Evolutionary conservation across 805 yeast genomes (phyloP).

Genomic region (Kluyveromyces nonfermentans): DNA sequence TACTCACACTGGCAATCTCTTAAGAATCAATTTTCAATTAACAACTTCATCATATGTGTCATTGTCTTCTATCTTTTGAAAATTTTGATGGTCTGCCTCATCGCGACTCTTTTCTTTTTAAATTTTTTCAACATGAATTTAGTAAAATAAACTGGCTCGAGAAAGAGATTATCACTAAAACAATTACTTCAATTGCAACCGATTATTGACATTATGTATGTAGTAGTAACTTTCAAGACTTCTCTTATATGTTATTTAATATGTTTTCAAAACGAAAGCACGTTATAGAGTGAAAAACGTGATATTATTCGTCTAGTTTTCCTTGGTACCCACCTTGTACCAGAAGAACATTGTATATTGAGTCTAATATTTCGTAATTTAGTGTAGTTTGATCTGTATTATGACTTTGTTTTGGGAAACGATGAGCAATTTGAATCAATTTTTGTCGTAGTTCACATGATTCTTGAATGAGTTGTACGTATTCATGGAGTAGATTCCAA

Average conservation of each 20-base stretch:
- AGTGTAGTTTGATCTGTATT: not conserved
- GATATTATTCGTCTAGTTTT: not conserved
- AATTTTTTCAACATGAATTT: too few species aligned
- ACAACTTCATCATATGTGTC: not conserved
- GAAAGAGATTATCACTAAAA: too few species aligned
- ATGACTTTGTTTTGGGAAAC: not conserved
- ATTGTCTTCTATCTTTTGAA: not conserved
- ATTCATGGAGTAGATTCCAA: conserved; percentile 10
- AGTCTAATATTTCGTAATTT: not conserved
- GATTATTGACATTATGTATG: too few species aligned
- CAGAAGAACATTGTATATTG: conserved; percentile 1
- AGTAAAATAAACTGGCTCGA: not conserved
- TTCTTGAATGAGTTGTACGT: conserved; percentile 10
- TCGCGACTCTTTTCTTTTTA: conserved; percentile 4
- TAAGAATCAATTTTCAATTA: not conserved
- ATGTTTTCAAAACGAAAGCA: too few species aligned
- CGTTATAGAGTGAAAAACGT: too few species aligned
- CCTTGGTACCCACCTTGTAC: conserved; percentile 3
- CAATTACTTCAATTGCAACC: too few species aligned
- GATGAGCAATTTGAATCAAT: conserved; percentile 4
- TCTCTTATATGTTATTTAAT: too few species aligned
- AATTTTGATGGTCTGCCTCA: not conserved
- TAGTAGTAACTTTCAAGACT: too few species aligned
- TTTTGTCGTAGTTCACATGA: conserved; percentile 12
- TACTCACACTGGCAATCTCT: not conserved